Evolutionary conservation across 768 basidiomycete species (phyloP).

Genomic region (Xerocomellus dryophilus): DNA sequence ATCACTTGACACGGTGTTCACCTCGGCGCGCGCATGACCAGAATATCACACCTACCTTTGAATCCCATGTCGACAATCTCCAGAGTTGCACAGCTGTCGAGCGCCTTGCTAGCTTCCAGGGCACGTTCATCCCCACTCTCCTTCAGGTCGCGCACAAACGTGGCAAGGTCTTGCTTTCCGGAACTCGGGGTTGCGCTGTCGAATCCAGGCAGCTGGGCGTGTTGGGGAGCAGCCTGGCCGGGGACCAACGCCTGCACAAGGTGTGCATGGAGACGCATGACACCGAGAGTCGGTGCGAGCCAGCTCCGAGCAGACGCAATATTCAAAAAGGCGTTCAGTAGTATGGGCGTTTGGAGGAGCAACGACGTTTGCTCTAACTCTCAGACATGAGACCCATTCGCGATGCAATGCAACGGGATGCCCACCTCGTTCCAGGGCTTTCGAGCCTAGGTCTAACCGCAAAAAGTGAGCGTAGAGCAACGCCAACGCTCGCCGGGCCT

Average conservation of each 20-base stretch:
- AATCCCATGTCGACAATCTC: slow-evolving; percentile 82
- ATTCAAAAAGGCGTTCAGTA: slow-evolving; percentile 78
- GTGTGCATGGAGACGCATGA: slow-evolving; percentile 81
- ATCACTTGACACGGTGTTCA: slow-evolving; percentile 54
- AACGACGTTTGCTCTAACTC: slow-evolving; percentile 66
- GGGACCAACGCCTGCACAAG: slow-evolving; percentile 81
- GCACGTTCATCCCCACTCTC: slow-evolving; percentile 18
- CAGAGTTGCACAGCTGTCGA: slow-evolving; percentile 67
- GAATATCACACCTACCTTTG: slow-evolving; percentile 56
- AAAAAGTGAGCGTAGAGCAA: slow-evolving; percentile 85
- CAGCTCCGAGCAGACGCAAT: slow-evolving; percentile 86
- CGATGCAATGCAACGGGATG: slow-evolving; percentile 2
- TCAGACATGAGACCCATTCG: not conserved
- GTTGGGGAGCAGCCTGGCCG: slow-evolving; percentile 39
- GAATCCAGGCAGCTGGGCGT: slow-evolving; percentile 81
- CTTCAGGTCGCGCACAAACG: slow-evolving; percentile 17
- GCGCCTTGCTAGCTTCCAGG: slow-evolving; percentile 46
- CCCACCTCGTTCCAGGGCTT: slow-evolving; percentile 63
- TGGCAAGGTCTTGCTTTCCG: slow-evolving; percentile 17
- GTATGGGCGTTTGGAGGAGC: slow-evolving; percentile 65
- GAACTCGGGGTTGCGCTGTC: slow-evolving; percentile 37
- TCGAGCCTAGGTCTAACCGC: slow-evolving; percentile 52
- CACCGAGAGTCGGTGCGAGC: slow-evolving; percentile 72
- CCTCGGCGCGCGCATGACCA: not conserved
- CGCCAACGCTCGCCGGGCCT: slow-evolving; percentile 52